Evolutionary conservation across 768 basidiomycete species (phyloP).

Genomic region (Mycena alexandri): DNA sequence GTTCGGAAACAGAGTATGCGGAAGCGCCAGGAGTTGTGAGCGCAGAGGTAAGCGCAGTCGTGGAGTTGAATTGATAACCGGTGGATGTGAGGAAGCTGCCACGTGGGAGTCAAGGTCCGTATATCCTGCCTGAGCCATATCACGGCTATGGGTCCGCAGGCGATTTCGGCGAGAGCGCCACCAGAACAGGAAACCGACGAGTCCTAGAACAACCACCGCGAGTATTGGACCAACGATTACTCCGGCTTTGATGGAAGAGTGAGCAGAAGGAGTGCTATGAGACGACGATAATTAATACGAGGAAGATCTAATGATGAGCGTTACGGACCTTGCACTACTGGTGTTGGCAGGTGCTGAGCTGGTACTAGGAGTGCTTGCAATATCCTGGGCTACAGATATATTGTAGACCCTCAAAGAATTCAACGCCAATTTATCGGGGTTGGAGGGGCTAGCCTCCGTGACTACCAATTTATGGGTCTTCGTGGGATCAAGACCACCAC

Average conservation of each 20-base stretch:
- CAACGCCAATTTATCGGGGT: slow-evolving; percentile 1
- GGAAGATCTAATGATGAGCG: not conserved
- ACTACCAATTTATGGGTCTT: not conserved
- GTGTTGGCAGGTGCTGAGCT: not conserved
- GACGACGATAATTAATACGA: too few species aligned
- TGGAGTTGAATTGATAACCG: too few species aligned
- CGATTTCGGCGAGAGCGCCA: slow-evolving; percentile 17
- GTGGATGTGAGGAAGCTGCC: not conserved
- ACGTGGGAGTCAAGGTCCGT: not conserved
- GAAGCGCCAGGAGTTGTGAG: too few species aligned
- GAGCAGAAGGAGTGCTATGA: not conserved
- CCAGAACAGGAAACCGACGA: slow-evolving; percentile 6
- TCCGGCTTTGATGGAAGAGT: slow-evolving; percentile 25
- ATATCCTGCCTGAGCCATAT: not conserved
- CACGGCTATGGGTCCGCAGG: not conserved
- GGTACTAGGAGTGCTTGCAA: not conserved
- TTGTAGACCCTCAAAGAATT: slow-evolving; percentile 39
- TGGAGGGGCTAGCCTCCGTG: slow-evolving; percentile 1
- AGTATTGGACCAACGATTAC: slow-evolving; percentile 29
- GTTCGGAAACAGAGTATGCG: not conserved
- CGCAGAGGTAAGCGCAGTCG: not conserved
- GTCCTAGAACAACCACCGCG: slow-evolving; percentile 9
- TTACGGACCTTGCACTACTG: not conserved
- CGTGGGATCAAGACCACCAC: slow-evolving; percentile 4
- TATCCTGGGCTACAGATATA: not conserved